A percentile compares a stretch with the other conserved stretches of the same genome.
Evolutionary conservation across 768 basidiomycete species (phyloP).

Genomic region (Galerina marginata): DNA sequence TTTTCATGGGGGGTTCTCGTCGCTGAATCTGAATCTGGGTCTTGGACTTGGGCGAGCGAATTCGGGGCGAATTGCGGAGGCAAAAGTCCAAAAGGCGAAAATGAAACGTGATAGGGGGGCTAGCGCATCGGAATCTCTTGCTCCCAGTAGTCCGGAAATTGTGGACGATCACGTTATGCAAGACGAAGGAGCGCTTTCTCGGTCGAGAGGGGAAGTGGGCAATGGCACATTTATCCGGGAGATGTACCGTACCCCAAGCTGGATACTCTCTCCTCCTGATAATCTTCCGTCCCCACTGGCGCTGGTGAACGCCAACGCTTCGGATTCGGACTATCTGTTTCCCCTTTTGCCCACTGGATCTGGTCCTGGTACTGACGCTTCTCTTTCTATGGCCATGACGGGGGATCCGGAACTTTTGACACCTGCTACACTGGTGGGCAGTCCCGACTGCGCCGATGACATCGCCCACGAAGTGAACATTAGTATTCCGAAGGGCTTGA

Average conservation of each 20-base stretch:
- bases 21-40: conserved; percentile 16
- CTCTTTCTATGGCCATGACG: conserved; percentile 5
- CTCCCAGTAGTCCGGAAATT: neutral
- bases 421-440: conserved; percentile 28
- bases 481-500: conserved; percentile 25
- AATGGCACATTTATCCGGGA: conserved; percentile 31
- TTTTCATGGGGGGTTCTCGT: conserved; percentile 27
- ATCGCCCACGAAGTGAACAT: conserved; percentile 25
- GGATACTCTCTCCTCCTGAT: conserved; percentile 32
- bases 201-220: conserved; percentile 18
- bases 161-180: neutral
- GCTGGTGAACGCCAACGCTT: conserved; percentile 17
- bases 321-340: neutral
- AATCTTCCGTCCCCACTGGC: conserved; percentile 31
- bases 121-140: neutral
- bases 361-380: neutral
- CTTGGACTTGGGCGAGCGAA: conserved; percentile 18
- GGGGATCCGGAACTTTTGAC: conserved; percentile 26
- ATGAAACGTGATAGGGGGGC: neutral
- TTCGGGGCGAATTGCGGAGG: neutral
- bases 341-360: no score
- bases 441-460: conserved; percentile 12
- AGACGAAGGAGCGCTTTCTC: neutral
- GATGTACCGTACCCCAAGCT: conserved; percentile 32
- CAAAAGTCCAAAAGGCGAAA: conserved; percentile 8